phyloP scores from a whole-genome alignment of 176 grass and related monocot species.

The Carex littledalei region DNA sequence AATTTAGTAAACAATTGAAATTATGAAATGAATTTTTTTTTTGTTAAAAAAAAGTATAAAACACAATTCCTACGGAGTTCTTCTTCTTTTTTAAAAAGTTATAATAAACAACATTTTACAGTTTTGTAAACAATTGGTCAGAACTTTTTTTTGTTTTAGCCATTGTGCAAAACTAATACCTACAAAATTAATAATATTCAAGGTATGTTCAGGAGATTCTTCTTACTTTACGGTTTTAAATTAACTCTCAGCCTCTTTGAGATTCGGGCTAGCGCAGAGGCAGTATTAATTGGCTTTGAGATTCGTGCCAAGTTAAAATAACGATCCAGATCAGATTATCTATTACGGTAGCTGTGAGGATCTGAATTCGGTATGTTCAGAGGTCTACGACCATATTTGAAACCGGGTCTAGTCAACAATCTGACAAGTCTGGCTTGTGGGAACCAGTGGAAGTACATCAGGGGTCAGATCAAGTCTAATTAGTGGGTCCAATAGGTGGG shows the following conservation, averaged over 20 bases:
- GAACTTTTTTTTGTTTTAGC: not conserved
- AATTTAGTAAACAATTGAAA: not conserved
- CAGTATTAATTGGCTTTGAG: no score
- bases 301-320: no score
- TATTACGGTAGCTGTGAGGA: no score
- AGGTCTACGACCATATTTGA: not conserved
- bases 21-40: not conserved
- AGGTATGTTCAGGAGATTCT: no score
- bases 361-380: no score
- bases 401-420: not conserved
- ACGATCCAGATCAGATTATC: no score
- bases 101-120: not conserved
- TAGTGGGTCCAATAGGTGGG: not conserved
- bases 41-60: not conserved
- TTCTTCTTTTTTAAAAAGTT: no score
- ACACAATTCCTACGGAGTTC: not conserved
- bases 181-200: not conserved
- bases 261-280: no score
- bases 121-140: not conserved
- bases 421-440: constrained; percentile 15
- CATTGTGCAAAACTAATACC: not conserved
- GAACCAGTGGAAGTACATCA: not conserved
- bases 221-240: no score
- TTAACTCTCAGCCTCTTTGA: no score
- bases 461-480: not conserved